Evolutionary conservation across 1,284 basidiomycete species (phyloP).

Genomic region (Sanghuangporus sanghuang): DNA sequence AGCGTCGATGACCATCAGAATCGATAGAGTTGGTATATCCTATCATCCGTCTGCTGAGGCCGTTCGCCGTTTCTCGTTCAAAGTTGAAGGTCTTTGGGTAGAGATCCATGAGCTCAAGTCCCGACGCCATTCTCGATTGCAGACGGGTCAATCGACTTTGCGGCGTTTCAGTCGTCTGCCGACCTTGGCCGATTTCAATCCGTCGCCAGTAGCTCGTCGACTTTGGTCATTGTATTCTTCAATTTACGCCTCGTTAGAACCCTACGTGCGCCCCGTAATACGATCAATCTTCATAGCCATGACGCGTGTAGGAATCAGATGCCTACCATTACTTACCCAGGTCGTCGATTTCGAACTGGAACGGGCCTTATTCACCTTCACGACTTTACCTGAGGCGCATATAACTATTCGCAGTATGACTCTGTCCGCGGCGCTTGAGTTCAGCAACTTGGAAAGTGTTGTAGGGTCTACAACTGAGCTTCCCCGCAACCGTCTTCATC

Average conservation of each 20-base stretch:
- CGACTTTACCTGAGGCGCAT: constrained; percentile 44
- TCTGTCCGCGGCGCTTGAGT: constrained; percentile 48
- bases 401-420: constrained; percentile 46
- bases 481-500: constrained; percentile 21
- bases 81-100: constrained; percentile 54
- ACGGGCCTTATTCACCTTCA: constrained; percentile 43
- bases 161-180: constrained; percentile 36
- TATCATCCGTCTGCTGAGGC: constrained; percentile 41
- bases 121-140: constrained; percentile 12
- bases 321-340: constrained; percentile 60
- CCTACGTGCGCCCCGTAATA: constrained; percentile 53
- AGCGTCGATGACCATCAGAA: constrained; percentile 46
- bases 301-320: constrained; percentile 55
- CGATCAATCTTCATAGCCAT: constrained; percentile 48
- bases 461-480: constrained; percentile 24
- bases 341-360: constrained; percentile 63
- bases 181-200: constrained; percentile 46
- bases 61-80: constrained; percentile 50
- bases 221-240: constrained; percentile 41
- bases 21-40: constrained; percentile 63
- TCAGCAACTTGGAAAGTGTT: constrained; percentile 43
- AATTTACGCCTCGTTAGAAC: constrained; percentile 47
- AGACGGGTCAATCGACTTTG: neutral
- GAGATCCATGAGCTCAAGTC: constrained; percentile 36
- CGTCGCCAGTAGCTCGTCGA: constrained; percentile 48